Evolutionary conservation across 225 moss, liverwort and hornwort species (phyloP).

Genomic region (Antitrichia curtipendula): DNA sequence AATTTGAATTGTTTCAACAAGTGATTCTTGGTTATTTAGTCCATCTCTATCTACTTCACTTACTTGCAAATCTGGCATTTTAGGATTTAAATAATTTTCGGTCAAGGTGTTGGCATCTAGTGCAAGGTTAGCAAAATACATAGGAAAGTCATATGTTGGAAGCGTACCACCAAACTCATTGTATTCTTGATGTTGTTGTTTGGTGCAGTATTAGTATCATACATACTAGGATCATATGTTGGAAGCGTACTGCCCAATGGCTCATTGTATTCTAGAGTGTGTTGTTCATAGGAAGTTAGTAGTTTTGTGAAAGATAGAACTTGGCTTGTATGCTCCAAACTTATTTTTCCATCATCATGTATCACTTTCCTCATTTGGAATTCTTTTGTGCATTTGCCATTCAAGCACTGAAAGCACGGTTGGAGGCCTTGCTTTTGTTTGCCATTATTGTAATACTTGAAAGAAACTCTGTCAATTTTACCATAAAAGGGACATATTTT

Average conservation of each 20-base stretch:
- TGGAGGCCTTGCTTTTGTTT: not conserved
- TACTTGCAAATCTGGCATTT: not conserved
- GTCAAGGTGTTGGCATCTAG: not conserved
- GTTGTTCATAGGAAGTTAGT: not conserved
- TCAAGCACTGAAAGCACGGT: not conserved
- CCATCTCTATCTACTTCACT: not conserved
- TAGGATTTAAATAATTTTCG: not conserved
- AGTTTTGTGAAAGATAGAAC: not conserved
- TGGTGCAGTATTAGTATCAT: not conserved
- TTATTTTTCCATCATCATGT: not conserved
- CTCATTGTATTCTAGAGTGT: too few species aligned
- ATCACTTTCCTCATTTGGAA: not conserved
- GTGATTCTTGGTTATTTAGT: not conserved
- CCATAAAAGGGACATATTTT: not conserved
- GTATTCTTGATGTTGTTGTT: too few species aligned
- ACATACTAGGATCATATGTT: not conserved
- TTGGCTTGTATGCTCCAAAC: not conserved
- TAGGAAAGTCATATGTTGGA: accelerated
- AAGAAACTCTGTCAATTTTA: not conserved
- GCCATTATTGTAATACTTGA: not conserved
- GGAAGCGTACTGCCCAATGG: not conserved
- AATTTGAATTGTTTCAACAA: not conserved
- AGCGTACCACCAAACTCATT: not conserved
- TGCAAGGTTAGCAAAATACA: not conserved
- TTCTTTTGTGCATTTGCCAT: not conserved